phyloP scores from a whole-genome alignment of 169 alveolate species.

The Prorocentrum cordatum region DNA sequence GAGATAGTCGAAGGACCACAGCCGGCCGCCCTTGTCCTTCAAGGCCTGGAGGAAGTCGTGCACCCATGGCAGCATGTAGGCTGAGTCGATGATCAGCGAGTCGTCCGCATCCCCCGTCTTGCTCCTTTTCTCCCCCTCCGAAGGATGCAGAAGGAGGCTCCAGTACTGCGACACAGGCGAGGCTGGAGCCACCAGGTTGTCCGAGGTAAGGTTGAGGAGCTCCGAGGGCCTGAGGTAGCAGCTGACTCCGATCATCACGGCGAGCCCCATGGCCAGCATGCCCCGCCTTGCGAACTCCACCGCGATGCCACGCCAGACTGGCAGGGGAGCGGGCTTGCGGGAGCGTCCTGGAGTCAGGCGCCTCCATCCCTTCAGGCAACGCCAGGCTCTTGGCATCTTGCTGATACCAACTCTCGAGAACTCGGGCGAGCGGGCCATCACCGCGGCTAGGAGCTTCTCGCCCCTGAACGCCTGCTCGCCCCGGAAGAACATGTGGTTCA shows the following conservation, averaged over 20 bases:
- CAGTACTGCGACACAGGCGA: not conserved
- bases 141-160: not conserved
- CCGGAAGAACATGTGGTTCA: not conserved
- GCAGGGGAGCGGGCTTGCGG: not conserved
- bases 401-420: not conserved
- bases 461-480: not conserved
- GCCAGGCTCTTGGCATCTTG: not conserved
- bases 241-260: not conserved
- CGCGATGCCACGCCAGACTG: conserved; percentile 3
- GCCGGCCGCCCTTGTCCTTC: not conserved
- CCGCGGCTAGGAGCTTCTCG: not conserved
- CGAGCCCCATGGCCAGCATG: not conserved
- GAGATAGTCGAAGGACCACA: not conserved
- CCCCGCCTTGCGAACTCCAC: not conserved
- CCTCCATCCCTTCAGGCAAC: not conserved
- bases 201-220: not conserved
- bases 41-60: not conserved
- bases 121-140: not conserved
- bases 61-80: not conserved
- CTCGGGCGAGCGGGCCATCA: not conserved
- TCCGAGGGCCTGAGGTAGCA: conserved; percentile 5
- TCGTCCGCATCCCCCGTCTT: not conserved
- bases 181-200: not conserved
- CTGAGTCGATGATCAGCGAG: not conserved
- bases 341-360: not conserved